phyloP scores from a whole-genome alignment of 345 rosid genomes.

The Lepidium didymum region DNA sequence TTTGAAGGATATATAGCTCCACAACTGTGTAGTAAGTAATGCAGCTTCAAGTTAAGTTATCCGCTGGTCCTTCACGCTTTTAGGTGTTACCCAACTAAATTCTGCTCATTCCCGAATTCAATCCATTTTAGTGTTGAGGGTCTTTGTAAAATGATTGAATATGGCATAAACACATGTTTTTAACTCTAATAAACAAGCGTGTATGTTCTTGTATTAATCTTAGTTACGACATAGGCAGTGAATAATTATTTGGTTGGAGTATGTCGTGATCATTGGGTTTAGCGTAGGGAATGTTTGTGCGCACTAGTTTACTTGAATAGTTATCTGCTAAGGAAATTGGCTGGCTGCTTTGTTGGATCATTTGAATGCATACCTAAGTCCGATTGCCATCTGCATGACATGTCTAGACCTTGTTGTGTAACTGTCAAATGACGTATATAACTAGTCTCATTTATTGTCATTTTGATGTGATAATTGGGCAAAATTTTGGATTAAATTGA shows the following conservation, averaged over 20 bases:
- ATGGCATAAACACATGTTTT: background rate
- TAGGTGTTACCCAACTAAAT: conserved; percentile 2
- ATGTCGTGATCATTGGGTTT: background rate
- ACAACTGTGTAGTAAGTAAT: background rate
- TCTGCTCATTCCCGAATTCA: background rate
- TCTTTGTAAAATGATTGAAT: background rate
- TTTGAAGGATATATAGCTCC: background rate
- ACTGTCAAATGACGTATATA: background rate
- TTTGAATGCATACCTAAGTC: background rate
- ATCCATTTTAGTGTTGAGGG: background rate
- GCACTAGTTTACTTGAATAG: background rate
- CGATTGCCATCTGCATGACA: background rate
- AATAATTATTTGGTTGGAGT: background rate
- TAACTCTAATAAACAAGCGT: background rate
- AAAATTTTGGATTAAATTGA: background rate
- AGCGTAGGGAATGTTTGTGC: background rate
- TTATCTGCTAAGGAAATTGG: background rate
- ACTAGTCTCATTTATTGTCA: background rate
- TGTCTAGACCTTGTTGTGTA: background rate
- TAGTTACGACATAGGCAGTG: background rate
- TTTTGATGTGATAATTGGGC: background rate
- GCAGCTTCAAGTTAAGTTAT: background rate
- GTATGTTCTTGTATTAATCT: background rate
- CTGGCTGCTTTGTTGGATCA: background rate
- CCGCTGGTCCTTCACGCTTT: background rate